A percentile compares a stretch with the other conserved stretches of the same genome.
Evolutionary conservation across 139 green algal species (phyloP).

Genomic region (Diplosphaera chodatii): DNA sequence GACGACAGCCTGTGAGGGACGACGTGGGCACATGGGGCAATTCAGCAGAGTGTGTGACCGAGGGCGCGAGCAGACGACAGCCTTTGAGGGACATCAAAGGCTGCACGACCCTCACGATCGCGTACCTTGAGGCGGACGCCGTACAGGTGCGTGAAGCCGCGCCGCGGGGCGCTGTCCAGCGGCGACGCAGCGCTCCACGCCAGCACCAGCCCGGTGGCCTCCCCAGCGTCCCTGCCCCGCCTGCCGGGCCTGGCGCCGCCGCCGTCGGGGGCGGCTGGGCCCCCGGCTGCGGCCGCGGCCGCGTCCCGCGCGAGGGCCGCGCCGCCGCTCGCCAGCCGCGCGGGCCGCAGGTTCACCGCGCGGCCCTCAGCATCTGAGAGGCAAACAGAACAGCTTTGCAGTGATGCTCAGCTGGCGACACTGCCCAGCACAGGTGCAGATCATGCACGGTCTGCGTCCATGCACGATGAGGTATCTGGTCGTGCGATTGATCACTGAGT

Average conservation of each 20-base stretch:
- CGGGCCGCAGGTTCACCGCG: no score
- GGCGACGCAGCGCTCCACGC: neutral
- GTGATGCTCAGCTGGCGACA: no score
- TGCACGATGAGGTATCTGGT: no score
- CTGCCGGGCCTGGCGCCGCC: constrained; percentile 12
- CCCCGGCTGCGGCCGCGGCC: neutral
- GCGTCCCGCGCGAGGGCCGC: neutral
- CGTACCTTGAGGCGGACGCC: neutral
- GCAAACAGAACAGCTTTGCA: no score
- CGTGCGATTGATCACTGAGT: no score
- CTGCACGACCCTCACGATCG: no score
- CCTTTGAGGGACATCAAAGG: no score
- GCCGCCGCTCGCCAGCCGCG: no score
- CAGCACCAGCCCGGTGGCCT: constrained; percentile 4
- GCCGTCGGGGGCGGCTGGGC: constrained; percentile 9
- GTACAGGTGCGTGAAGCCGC: constrained; percentile 12
- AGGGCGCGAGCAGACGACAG: no score
- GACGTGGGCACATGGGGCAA: neutral
- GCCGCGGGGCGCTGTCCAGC: neutral
- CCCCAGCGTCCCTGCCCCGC: neutral
- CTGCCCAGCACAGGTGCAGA: no score
- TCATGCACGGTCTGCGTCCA: no score
- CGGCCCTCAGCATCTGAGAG: no score
- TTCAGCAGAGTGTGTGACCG: neutral
- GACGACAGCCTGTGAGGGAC: neutral